Evolutionary conservation across 2,329 filamentous ascomycete genomes (phyloP).

Genomic region (Trichoderma pleuroti): DNA sequence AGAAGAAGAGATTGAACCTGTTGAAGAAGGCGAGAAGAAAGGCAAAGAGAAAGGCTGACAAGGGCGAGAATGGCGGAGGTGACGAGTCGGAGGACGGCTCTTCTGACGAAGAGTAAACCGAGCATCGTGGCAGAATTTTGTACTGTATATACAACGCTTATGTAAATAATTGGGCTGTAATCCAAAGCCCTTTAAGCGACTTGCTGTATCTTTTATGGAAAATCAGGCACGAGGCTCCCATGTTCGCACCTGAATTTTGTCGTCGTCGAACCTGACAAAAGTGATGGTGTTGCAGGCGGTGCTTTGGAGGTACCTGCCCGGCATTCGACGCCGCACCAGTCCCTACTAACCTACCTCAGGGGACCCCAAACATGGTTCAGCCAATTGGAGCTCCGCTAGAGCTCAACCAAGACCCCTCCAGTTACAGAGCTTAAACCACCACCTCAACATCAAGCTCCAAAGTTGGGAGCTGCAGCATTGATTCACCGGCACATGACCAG

Average conservation of each 20-base stretch:
- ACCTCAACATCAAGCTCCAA: constrained; percentile 1
- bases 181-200: not conserved
- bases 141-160: constrained; percentile 3
- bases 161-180: not conserved
- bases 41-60: constrained; percentile 48
- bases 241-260: not conserved
- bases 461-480: constrained; percentile 5
- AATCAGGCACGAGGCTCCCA: not conserved
- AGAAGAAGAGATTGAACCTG: constrained; percentile 60
- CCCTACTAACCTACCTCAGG: too few species aligned
- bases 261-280: not conserved
- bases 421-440: not conserved
- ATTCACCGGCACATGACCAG: constrained; percentile 5
- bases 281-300: not conserved
- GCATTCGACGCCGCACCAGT: not conserved
- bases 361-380: not conserved
- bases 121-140: not conserved
- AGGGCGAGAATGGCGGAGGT: constrained; percentile 23
- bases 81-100: constrained; percentile 12
- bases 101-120: constrained; percentile 24
- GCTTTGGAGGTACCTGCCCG: not conserved
- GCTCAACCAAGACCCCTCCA: constrained; percentile 10
- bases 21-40: constrained; percentile 57
- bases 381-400: constrained; percentile 6
- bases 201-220: not conserved